A percentile compares a stretch with the other conserved stretches of the same genome.
These are phyloP conservation scores for Tarenaya hassleriana DNA, from an alignment of 345 rosid species.

Conservation along the genomic window DNA sequence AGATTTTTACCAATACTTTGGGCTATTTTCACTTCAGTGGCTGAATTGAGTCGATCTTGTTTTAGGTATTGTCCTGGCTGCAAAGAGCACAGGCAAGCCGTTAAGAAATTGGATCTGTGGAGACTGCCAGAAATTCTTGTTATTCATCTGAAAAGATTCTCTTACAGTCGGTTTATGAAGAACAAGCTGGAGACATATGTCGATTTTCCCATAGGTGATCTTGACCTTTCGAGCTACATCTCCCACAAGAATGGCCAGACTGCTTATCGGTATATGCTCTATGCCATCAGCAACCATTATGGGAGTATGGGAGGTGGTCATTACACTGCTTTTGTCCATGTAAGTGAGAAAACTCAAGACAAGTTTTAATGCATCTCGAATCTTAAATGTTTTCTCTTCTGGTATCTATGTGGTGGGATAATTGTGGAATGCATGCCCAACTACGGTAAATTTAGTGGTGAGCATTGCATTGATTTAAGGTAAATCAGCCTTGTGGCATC, in stretches of 20 bases:
- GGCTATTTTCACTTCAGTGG: slow-evolving; percentile 7
- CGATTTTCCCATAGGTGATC: slow-evolving; percentile 84
- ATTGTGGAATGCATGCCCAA: slow-evolving; percentile 1
- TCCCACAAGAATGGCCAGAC: slow-evolving; percentile 44
- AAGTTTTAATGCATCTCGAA: not conserved
- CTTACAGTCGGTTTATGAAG: slow-evolving; percentile 75
- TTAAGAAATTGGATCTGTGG: slow-evolving; percentile 95
- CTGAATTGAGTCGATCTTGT: slow-evolving; percentile 20
- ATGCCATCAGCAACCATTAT: slow-evolving; percentile 92
- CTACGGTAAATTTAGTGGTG: too few relatives aligned
- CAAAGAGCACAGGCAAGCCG: slow-evolving; percentile 84
- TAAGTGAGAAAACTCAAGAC: slow-evolving; percentile 40
- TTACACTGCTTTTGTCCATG: slow-evolving; percentile 96
- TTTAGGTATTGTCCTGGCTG: slow-evolving; percentile 92
- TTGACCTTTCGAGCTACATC: slow-evolving; percentile 72
- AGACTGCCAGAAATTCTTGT: slow-evolving; percentile 91
- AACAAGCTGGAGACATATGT: slow-evolving; percentile 92
- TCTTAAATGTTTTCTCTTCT: slow-evolving; percentile 1
- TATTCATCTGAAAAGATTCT: slow-evolving; percentile 90
- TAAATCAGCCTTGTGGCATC: too few relatives aligned
- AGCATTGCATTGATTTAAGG: too few relatives aligned
- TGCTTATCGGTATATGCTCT: slow-evolving; percentile 70
- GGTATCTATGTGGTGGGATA: slow-evolving; percentile 4
- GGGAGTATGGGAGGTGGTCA: slow-evolving; percentile 99
- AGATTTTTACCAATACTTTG: slow-evolving; percentile 1